Evolutionary conservation across 1,139 yeast species (phyloP).

Genomic region (Scheffersomyces titani): DNA sequence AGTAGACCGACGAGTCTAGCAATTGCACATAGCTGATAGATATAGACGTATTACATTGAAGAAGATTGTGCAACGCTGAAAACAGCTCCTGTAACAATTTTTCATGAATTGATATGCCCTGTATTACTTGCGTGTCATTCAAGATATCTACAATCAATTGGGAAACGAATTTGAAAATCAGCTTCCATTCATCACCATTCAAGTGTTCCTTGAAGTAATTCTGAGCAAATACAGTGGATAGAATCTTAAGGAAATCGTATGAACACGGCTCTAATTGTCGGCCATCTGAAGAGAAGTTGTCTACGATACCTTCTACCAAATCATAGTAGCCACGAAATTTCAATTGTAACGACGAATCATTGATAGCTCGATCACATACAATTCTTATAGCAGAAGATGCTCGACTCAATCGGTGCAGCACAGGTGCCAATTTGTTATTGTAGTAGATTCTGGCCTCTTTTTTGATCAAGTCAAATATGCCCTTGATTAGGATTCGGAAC

Average conservation of each 20-base stretch:
- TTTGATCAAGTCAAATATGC: slow-evolving; percentile 41
- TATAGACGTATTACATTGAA: slow-evolving; percentile 29
- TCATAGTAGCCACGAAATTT: slow-evolving; percentile 33
- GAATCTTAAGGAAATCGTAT: slow-evolving; percentile 30
- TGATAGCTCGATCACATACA: slow-evolving; percentile 26
- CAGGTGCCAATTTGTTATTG: slow-evolving; percentile 27
- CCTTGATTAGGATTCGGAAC: slow-evolving; percentile 29
- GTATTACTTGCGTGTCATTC: slow-evolving; percentile 1
- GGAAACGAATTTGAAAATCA: slow-evolving; percentile 23
- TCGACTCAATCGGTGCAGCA: slow-evolving; percentile 41
- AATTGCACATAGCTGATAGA: slow-evolving; percentile 22
- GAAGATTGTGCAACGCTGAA: slow-evolving; percentile 20
- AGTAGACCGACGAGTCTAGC: slow-evolving; percentile 17
- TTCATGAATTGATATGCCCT: slow-evolving; percentile 16
- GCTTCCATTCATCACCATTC: slow-evolving; percentile 29
- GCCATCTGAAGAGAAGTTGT: slow-evolving; percentile 16
- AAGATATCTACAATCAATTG: slow-evolving; percentile 16
- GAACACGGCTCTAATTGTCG: slow-evolving; percentile 34
- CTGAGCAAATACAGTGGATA: slow-evolving; percentile 27
- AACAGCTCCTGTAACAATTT: slow-evolving; percentile 29
- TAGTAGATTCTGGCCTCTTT: slow-evolving; percentile 39
- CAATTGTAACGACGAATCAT: slow-evolving; percentile 19
- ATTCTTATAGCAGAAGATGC: slow-evolving; percentile 41
- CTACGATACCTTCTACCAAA: slow-evolving; percentile 23
- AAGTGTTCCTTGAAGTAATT: slow-evolving; percentile 44